phyloP scores from a whole-genome alignment of 148 eudicot species.

The Silene latifolia region DNA sequence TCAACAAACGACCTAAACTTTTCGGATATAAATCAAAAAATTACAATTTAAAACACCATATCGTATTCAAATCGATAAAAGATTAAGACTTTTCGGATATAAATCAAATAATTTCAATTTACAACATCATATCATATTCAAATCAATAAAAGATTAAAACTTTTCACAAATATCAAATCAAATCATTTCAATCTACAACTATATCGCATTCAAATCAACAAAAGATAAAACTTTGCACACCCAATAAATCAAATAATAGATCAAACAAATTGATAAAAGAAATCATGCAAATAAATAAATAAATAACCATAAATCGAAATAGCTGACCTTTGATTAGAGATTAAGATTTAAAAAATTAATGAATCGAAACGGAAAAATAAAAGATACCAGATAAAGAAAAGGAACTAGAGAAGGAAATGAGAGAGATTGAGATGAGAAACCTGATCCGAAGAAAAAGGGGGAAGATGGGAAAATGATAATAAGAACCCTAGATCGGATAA shows the following conservation, averaged over 20 bases:
- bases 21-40: neutral
- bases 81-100: neutral
- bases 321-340: slow-evolving; percentile 9
- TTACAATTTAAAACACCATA: neutral
- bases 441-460: slow-evolving; percentile 42
- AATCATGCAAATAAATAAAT: neutral
- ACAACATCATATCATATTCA: neutral
- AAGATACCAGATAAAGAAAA: neutral
- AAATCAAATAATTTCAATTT: neutral
- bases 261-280: neutral
- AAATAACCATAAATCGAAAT: neutral
- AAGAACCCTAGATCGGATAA: slow-evolving; percentile 37
- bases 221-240: slow-evolving; percentile 1
- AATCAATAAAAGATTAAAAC: slow-evolving; percentile 6
- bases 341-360: neutral
- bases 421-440: slow-evolving; percentile 12
- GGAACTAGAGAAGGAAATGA: neutral
- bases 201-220: neutral
- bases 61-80: too few relatives aligned
- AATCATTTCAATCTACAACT: neutral
- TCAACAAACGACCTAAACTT: too few relatives aligned
- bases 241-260: neutral
- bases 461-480: neutral
- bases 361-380: neutral
- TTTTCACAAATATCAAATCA: neutral